phyloP scores from a whole-genome alignment of 2,329 filamentous ascomycete genomes.

The Xylariales sp. region DNA sequence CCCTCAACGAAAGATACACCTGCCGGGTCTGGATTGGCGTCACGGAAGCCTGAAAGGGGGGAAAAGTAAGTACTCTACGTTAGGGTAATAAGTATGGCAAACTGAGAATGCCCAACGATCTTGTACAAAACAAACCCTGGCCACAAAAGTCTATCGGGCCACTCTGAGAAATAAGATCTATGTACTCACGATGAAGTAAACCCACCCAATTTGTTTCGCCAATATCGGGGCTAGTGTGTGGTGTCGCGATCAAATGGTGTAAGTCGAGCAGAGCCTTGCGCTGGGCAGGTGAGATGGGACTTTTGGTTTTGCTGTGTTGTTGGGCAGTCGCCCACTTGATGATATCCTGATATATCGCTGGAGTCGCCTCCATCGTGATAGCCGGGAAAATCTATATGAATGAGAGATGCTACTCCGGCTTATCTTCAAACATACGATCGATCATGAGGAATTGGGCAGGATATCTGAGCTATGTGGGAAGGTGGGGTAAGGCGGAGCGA shows the following conservation, averaged over 20 bases:
- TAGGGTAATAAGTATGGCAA: too few species aligned
- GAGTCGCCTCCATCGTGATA: background rate
- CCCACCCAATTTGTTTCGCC: constrained; percentile 33
- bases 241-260: constrained; percentile 19
- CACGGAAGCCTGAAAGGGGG: constrained; percentile 16
- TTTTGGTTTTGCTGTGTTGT: constrained; percentile 26
- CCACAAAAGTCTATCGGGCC: too few species aligned
- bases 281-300: constrained; percentile 32
- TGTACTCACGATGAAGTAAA: constrained; percentile 30
- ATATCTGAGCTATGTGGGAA: too few species aligned
- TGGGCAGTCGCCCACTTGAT: constrained; percentile 25
- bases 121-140: too few species aligned
- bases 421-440: too few species aligned
- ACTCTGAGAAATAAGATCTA: background rate
- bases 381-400: too few species aligned
- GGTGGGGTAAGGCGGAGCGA: too few species aligned
- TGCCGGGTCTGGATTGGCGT: constrained; percentile 2
- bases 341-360: constrained; percentile 16
- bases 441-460: too few species aligned
- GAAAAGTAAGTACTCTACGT: too few species aligned
- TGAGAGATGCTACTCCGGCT: too few species aligned
- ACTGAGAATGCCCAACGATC: too few species aligned
- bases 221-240: constrained; percentile 20
- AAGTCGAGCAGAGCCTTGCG: constrained; percentile 35
- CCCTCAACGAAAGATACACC: constrained; percentile 17